Conservation (phyloP, 2,329 filamentous ascomycete species). For the Tolypocladium paradoxum region DNA sequence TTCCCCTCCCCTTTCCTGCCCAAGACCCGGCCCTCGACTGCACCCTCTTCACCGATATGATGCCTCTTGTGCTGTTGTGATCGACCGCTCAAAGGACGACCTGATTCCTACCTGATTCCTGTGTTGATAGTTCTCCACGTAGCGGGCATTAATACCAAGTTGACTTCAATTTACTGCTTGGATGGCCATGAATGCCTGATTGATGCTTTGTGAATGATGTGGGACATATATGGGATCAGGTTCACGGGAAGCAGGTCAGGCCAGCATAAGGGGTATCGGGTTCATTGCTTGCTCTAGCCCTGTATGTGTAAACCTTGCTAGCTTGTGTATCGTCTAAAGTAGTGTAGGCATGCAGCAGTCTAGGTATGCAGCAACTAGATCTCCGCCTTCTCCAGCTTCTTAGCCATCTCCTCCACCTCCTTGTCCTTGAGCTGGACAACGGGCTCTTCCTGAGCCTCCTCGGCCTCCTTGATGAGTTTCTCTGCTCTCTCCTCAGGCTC, state of each 20-base stretch:
- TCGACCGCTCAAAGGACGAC: background rate
- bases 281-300: slow-evolving; percentile 13
- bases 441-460: slow-evolving; percentile 63
- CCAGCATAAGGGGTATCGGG: slow-evolving; percentile 16
- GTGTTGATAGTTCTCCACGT: background rate
- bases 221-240: background rate
- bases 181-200: too few relatives aligned
- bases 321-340: slow-evolving; percentile 4
- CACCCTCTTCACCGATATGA: background rate
- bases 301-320: background rate
- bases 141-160: background rate
- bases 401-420: slow-evolving; percentile 72
- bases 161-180: background rate
- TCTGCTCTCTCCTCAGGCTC: slow-evolving; percentile 55
- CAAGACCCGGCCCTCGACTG: background rate
- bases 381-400: slow-evolving; percentile 61
- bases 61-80: background rate
- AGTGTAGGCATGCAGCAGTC: background rate
- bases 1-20: background rate
- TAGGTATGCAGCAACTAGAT: slow-evolving; percentile 25
- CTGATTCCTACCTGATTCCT: too few relatives aligned
- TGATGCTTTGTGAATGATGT: background rate
- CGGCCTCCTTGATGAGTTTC: slow-evolving; percentile 57
- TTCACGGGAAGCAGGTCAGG: background rate
- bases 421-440: slow-evolving; percentile 60